A percentile compares a stretch with the other conserved stretches of the same genome.
Evolutionary conservation across 768 basidiomycete genomes (phyloP).

Genomic region (Lactarius tabidus): DNA sequence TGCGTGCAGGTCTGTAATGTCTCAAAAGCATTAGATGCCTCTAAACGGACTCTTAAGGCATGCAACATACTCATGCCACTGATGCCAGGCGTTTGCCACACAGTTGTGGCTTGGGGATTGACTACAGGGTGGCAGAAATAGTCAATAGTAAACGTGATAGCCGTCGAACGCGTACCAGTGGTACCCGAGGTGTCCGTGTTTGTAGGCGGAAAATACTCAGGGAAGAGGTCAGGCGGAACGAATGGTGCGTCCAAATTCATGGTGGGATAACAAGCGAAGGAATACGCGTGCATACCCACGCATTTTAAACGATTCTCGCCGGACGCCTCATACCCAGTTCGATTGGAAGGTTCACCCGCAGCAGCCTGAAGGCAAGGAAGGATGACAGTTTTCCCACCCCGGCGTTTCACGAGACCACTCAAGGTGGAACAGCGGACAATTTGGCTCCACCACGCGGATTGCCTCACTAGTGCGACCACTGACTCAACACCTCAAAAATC

Average conservation of each 20-base stretch:
- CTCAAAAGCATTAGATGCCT: background rate
- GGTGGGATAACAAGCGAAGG: background rate
- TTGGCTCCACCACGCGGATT: background rate
- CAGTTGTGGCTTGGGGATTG: background rate
- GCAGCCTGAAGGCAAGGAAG: background rate
- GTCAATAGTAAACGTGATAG: background rate
- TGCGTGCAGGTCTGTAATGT: background rate
- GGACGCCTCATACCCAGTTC: background rate
- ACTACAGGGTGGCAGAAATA: background rate
- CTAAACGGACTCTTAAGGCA: background rate
- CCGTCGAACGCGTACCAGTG: background rate
- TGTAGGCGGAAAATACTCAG: background rate
- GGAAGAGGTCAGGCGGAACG: background rate
- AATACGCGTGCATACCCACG: background rate
- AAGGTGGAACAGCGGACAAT: background rate
- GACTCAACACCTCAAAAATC: background rate
- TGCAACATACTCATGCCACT: background rate
- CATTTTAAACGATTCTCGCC: background rate
- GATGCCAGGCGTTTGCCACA: background rate
- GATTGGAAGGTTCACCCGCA: background rate
- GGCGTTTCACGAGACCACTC: background rate
- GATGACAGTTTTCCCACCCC: background rate
- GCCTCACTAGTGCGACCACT: background rate
- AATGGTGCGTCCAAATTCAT: background rate
- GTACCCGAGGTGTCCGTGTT: background rate